Conservation (phyloP, 2,329 filamentous ascomycete genomes). For the Daldinia sp. region DNA sequence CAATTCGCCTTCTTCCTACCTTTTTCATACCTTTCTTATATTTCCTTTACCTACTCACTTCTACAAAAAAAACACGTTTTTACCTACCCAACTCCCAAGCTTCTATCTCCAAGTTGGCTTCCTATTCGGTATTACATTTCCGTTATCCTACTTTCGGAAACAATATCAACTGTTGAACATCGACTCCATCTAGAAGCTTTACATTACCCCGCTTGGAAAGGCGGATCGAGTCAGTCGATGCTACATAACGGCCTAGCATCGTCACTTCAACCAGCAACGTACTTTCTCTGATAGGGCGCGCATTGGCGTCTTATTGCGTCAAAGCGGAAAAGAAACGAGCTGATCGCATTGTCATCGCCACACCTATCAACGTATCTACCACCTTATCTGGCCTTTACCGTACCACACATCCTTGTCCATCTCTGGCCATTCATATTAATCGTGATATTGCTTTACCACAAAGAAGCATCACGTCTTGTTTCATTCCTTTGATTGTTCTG, state of each 20-base stretch:
- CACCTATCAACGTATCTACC: slow-evolving; percentile 17
- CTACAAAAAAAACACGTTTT: not conserved
- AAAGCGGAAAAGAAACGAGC: slow-evolving; percentile 29
- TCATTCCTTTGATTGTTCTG: slow-evolving; percentile 11
- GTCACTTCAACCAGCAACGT: slow-evolving; percentile 22
- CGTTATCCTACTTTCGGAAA: slow-evolving; percentile 11
- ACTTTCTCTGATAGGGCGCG: slow-evolving; percentile 22
- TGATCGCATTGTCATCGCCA: slow-evolving; percentile 36
- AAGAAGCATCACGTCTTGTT: slow-evolving; percentile 31
- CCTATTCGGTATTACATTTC: not conserved
- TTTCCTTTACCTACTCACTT: slow-evolving; percentile 8
- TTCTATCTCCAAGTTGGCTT: not conserved
- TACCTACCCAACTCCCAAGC: not conserved
- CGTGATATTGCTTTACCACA: slow-evolving; percentile 22
- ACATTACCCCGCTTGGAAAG: slow-evolving; percentile 37
- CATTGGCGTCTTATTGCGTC: slow-evolving; percentile 28
- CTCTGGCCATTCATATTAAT: not conserved
- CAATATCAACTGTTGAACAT: slow-evolving; percentile 7
- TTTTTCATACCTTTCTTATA: not conserved
- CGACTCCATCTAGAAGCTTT: slow-evolving; percentile 7
- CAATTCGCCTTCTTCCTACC: slow-evolving; percentile 35
- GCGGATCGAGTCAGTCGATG: slow-evolving; percentile 33
- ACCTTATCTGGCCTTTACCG: not conserved
- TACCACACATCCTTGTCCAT: not conserved
- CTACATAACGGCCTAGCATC: slow-evolving; percentile 27